phyloP scores from a whole-genome alignment of 2,329 filamentous ascomycete species.

The Trichoderma oligosporum region DNA sequence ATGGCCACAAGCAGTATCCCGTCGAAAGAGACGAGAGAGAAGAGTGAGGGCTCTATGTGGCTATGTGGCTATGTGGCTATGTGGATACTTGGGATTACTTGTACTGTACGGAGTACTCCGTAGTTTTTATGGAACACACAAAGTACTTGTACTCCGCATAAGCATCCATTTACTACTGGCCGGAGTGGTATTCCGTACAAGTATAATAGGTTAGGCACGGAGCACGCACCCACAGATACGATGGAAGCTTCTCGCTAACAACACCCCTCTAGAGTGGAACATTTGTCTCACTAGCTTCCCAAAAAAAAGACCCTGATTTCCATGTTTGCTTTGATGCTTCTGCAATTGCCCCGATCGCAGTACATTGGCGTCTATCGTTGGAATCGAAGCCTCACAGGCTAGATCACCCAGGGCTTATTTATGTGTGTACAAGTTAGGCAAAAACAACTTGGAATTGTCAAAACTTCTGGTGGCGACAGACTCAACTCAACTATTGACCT shows the following conservation, averaged over 20 bases:
- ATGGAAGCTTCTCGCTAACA: not conserved
- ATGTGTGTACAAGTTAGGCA: not conserved
- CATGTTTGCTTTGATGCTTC: slow-evolving; percentile 12
- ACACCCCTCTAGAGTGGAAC: slow-evolving; percentile 3
- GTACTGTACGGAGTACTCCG: too few species aligned
- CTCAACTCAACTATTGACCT: not conserved
- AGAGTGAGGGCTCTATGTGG: too few species aligned
- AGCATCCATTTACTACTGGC: too few species aligned
- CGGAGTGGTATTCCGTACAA: too few species aligned
- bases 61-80: too few species aligned
- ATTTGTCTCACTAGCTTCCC: not conserved
- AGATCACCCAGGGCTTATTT: slow-evolving; percentile 2
- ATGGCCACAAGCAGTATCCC: too few species aligned
- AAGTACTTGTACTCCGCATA: too few species aligned
- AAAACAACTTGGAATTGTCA: not conserved
- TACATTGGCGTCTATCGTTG: not conserved
- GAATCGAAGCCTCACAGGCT: slow-evolving; percentile 13
- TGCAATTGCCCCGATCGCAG: slow-evolving; percentile 18
- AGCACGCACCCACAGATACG: too few species aligned
- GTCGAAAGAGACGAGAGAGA: too few species aligned
- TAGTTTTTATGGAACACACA: too few species aligned
- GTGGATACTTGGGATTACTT: too few species aligned
- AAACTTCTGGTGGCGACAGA: not conserved
- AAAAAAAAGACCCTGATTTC: slow-evolving; percentile 12
- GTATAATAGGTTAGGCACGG: too few species aligned